A percentile compares a stretch with the other conserved stretches of the same genome.
phyloP scores from a whole-genome alignment of 305 asterid species.

The Plantago coronopus region DNA sequence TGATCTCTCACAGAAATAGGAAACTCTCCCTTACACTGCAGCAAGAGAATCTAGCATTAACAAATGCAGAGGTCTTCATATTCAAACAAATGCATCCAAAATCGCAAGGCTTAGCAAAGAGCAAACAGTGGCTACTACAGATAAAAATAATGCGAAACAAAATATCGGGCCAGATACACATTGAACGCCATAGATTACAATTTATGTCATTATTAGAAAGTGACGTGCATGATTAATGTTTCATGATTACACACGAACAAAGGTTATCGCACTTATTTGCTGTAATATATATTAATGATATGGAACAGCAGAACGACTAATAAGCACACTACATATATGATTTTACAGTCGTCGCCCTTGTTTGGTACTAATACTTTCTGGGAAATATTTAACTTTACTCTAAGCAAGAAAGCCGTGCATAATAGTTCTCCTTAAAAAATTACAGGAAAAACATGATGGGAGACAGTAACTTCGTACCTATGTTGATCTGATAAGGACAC shows the following conservation, averaged over 20 bases:
- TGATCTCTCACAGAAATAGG: neutral
- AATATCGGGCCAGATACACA: neutral
- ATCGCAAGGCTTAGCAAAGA: neutral
- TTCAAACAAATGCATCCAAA: neutral
- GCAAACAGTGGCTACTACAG: neutral
- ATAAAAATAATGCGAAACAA: neutral
- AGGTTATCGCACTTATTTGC: neutral
- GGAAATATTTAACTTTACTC: neutral
- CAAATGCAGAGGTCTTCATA: neutral
- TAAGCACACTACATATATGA: no score
- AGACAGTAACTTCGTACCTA: neutral
- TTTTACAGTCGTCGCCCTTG: neutral
- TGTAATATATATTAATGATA: neutral
- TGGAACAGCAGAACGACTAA: neutral
- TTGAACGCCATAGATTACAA: neutral
- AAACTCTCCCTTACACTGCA: neutral
- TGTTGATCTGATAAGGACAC: neutral
- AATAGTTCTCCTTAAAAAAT: neutral
- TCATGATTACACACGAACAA: neutral
- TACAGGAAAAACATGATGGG: neutral
- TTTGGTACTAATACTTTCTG: neutral
- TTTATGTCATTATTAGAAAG: conserved; percentile 7
- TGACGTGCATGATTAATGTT: conserved; percentile 1
- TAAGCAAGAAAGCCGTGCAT: neutral
- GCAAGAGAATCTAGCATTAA: neutral